Conservation (phyloP, 1,284 basidiomycete genomes). For the Sporisorium reilianum region DNA sequence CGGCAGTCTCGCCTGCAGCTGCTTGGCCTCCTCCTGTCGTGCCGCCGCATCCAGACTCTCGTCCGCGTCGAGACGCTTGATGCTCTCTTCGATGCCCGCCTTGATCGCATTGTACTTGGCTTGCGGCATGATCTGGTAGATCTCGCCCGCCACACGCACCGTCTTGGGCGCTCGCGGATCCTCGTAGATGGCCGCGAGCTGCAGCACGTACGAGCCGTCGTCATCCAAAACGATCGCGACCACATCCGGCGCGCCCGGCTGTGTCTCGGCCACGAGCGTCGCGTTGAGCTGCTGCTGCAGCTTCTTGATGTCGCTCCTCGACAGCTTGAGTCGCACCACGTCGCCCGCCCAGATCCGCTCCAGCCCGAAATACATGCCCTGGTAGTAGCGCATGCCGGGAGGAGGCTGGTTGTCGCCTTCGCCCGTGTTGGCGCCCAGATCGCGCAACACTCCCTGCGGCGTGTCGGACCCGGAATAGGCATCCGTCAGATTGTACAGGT, state of each 20-base stretch:
- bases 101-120: conserved; percentile 34
- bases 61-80: conserved; percentile 19
- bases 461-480: conserved; percentile 37
- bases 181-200: conserved; percentile 38
- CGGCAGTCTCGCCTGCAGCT: conserved; percentile 34
- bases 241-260: conserved; percentile 24
- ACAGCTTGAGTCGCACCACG: conserved; percentile 51
- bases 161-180: conserved; percentile 32
- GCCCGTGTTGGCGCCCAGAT: conserved; percentile 17
- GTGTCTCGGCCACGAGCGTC: conserved; percentile 25
- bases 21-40: conserved; percentile 24
- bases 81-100: conserved; percentile 12
- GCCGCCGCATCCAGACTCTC: conserved; percentile 21
- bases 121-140: conserved; percentile 35
- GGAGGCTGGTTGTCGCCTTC: conserved; percentile 4
- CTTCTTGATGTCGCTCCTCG: conserved; percentile 36
- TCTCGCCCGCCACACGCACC: conserved; percentile 39
- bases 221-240: conserved; percentile 34
- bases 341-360: conserved; percentile 64
- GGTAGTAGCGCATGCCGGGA: conserved; percentile 43
- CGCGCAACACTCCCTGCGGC: conserved; percentile 29
- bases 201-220: conserved; percentile 43
- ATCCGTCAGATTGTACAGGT: conserved; percentile 37
- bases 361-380: conserved; percentile 53
- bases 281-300: conserved; percentile 46